Evolutionary conservation across 1,284 basidiomycete genomes (phyloP).

Genomic region (Ganoderma meredithae): DNA sequence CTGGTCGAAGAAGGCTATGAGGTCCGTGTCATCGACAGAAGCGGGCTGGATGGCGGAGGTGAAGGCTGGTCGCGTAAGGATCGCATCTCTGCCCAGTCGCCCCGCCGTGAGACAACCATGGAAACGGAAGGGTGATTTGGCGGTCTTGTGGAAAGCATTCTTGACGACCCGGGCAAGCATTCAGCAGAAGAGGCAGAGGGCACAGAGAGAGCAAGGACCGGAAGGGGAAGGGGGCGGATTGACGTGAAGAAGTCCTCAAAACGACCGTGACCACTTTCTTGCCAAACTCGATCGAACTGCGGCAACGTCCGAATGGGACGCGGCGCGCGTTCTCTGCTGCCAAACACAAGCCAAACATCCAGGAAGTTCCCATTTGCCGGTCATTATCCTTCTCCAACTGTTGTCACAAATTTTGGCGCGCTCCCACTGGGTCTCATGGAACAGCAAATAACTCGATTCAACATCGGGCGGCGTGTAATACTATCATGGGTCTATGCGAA

Average conservation of each 20-base stretch:
- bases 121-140: conserved; percentile 51
- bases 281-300: conserved; percentile 10
- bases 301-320: conserved; percentile 23
- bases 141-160: conserved; percentile 49
- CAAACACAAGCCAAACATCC: background rate
- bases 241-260: conserved; percentile 12
- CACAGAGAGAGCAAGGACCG: conserved; percentile 22
- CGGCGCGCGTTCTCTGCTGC: background rate
- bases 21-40: conserved; percentile 66
- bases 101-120: conserved; percentile 50
- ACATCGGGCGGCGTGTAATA: conserved; percentile 14
- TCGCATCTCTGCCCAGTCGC: conserved; percentile 28
- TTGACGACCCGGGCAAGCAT: conserved; percentile 63
- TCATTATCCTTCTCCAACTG: background rate
- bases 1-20: conserved; percentile 77
- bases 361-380: background rate
- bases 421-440: background rate
- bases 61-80: conserved; percentile 37
- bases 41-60: conserved; percentile 56
- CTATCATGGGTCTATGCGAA: conserved; percentile 24
- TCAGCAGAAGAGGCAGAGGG: conserved; percentile 36
- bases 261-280: conserved; percentile 1
- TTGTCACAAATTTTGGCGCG: conserved; percentile 5
- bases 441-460: conserved; percentile 15
- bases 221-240: conserved; percentile 17